Percentiles rank a stretch among this genome's conserved stretches.
These are phyloP conservation scores for Termitomyces sp. DNA, from an alignment of 768 basidiomycete genomes.

Conservation along the genomic window DNA sequence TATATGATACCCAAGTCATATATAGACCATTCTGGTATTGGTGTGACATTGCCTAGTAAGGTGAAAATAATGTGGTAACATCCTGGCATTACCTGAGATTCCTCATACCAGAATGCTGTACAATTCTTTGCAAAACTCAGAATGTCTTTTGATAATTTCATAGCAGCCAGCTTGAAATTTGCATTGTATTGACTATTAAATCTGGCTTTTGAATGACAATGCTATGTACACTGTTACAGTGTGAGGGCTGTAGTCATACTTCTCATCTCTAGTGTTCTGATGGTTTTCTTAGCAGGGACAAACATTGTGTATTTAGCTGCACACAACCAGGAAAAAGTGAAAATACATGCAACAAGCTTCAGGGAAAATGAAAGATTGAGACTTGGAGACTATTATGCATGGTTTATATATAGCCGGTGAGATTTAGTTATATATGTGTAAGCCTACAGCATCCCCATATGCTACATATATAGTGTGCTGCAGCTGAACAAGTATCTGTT, in stretches of 20 bases:
- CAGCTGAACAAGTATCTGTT: too few relatives aligned
- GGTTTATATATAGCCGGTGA: conserved; percentile 51
- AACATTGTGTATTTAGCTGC: conserved; percentile 39
- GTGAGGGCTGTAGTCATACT: conserved; percentile 41
- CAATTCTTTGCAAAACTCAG: too few relatives aligned
- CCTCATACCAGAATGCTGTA: too few relatives aligned
- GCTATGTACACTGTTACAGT: too few relatives aligned
- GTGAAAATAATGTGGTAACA: background rate
- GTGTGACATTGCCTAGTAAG: background rate
- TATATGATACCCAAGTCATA: background rate
- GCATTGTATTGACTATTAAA: too few relatives aligned
- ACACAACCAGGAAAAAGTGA: conserved; percentile 44
- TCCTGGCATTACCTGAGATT: too few relatives aligned
- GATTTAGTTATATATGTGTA: background rate
- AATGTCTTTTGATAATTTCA: too few relatives aligned
- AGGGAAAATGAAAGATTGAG: conserved; percentile 34
- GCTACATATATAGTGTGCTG: too few relatives aligned
- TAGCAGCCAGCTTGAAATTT: too few relatives aligned
- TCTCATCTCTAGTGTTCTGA: conserved; percentile 35
- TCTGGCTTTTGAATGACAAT: too few relatives aligned
- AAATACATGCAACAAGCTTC: conserved; percentile 24
- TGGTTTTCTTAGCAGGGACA: conserved; percentile 29
- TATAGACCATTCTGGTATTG: background rate
- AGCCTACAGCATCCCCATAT: too few relatives aligned
- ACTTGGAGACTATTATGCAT: conserved; percentile 48